Evolutionary conservation across 495 filamentous ascomycete species (phyloP).

Genomic region (Gamarada debralockiae): DNA sequence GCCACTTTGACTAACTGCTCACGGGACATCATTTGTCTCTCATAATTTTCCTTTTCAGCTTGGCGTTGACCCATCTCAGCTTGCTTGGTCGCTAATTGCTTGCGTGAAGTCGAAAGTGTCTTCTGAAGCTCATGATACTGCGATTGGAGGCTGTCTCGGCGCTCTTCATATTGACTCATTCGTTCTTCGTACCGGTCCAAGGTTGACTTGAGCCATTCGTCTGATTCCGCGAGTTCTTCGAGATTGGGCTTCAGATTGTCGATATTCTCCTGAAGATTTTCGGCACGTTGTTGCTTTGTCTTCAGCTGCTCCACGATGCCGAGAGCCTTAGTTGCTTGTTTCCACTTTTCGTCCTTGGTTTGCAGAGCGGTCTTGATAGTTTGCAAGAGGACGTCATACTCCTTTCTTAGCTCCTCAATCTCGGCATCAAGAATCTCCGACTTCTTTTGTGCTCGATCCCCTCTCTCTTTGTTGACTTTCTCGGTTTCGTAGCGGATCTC

Average conservation of each 20-base stretch:
- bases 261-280: conserved; percentile 52
- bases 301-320: conserved; percentile 63
- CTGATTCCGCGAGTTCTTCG: conserved; percentile 70
- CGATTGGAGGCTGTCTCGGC: conserved; percentile 56
- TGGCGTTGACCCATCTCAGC: conserved; percentile 79
- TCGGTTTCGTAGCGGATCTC: conserved; percentile 70
- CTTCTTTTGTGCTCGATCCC: conserved; percentile 63
- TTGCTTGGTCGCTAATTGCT: conserved; percentile 63
- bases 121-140: conserved; percentile 60
- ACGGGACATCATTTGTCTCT: conserved; percentile 68
- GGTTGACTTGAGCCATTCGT: conserved; percentile 70
- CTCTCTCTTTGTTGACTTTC: conserved; percentile 84
- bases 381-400: conserved; percentile 52
- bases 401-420: conserved; percentile 60
- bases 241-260: conserved; percentile 66
- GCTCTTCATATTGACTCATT: conserved; percentile 57
- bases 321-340: conserved; percentile 42
- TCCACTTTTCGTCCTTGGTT: conserved; percentile 38
- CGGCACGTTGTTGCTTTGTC: conserved; percentile 68
- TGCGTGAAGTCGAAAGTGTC: conserved; percentile 55
- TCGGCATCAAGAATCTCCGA: conserved; percentile 63
- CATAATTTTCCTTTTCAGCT: conserved; percentile 82
- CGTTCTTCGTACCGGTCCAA: conserved; percentile 79
- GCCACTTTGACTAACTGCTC: conserved; percentile 71
- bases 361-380: conserved; percentile 48